These are phyloP conservation scores for Betula pendula DNA, from an alignment of 306 rosid genomes.

Conservation along the genomic window DNA sequence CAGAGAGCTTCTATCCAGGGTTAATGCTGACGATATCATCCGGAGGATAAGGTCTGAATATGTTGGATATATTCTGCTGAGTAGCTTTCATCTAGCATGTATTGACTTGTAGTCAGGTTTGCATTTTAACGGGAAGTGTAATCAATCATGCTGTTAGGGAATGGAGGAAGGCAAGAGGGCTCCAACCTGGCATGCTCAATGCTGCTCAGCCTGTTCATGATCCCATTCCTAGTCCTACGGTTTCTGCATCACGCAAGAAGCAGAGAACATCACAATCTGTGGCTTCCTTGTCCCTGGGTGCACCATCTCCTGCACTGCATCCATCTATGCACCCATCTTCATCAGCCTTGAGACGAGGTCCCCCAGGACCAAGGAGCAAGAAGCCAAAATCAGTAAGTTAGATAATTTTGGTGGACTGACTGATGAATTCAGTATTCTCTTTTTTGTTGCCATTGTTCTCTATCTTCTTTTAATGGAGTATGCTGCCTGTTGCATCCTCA, in stretches of 20 bases:
- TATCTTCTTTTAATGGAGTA: conserved; percentile 38
- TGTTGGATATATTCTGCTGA: conserved; percentile 18
- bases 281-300: conserved; percentile 43
- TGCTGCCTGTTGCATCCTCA: conserved; percentile 53
- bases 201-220: conserved; percentile 68
- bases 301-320: conserved; percentile 52
- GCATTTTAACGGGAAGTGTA: conserved; percentile 17
- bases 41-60: conserved; percentile 62
- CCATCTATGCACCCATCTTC: conserved; percentile 58
- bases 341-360: conserved; percentile 57
- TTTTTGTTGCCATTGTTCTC: neutral
- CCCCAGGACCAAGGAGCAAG: conserved; percentile 57
- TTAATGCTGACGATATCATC: conserved; percentile 84
- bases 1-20: conserved; percentile 82
- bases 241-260: conserved; percentile 81
- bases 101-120: conserved; percentile 3
- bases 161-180: conserved; percentile 78
- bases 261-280: conserved; percentile 79
- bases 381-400: conserved; percentile 59
- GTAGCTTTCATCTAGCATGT: conserved; percentile 6
- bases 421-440: conserved; percentile 7
- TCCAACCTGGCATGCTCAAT: conserved; percentile 66
- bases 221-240: conserved; percentile 66
- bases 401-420: conserved; percentile 17
- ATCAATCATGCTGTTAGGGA: conserved; percentile 53